These are phyloP conservation scores for Neurospora crassa DNA, from an alignment of 2,329 filamentous ascomycete species.

Conservation along the genomic window DNA sequence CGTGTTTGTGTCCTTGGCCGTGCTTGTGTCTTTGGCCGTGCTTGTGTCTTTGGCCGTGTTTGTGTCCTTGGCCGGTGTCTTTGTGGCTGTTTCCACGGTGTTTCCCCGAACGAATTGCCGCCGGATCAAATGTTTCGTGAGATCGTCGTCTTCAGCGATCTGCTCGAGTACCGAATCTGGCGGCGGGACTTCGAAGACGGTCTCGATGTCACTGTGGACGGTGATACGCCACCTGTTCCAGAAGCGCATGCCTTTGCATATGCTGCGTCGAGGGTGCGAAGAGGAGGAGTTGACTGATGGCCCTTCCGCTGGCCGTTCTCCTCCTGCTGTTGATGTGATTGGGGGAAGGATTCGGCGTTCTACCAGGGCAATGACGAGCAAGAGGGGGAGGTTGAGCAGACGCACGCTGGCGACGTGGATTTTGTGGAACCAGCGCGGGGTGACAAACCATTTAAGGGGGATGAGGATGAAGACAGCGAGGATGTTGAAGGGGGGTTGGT, in stretches of 20 bases:
- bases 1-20: not conserved
- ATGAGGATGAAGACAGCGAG: constrained; percentile 64
- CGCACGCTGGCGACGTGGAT: constrained; percentile 73
- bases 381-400: constrained; percentile 62
- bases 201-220: constrained; percentile 60
- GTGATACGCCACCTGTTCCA: constrained; percentile 62
- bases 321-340: constrained; percentile 17
- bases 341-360: constrained; percentile 63
- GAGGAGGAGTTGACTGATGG: constrained; percentile 16
- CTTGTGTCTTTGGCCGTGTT: not conserved
- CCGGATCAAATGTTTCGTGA: constrained; percentile 48
- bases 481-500: constrained; percentile 76
- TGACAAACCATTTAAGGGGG: constrained; percentile 67
- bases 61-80: not conserved
- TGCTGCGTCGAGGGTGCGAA: not conserved
- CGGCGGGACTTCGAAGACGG: constrained; percentile 63
- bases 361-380: constrained; percentile 60
- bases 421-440: constrained; percentile 83
- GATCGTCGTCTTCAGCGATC: constrained; percentile 48
- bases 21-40: constrained; percentile 1
- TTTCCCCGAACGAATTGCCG: constrained; percentile 42
- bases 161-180: constrained; percentile 50
- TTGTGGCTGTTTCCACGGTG: constrained; percentile 24
- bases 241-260: constrained; percentile 32
- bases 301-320: constrained; percentile 16